phyloP scores from a whole-genome alignment of 1,284 basidiomycete species.

The Lentinula novae-zelandiae region DNA sequence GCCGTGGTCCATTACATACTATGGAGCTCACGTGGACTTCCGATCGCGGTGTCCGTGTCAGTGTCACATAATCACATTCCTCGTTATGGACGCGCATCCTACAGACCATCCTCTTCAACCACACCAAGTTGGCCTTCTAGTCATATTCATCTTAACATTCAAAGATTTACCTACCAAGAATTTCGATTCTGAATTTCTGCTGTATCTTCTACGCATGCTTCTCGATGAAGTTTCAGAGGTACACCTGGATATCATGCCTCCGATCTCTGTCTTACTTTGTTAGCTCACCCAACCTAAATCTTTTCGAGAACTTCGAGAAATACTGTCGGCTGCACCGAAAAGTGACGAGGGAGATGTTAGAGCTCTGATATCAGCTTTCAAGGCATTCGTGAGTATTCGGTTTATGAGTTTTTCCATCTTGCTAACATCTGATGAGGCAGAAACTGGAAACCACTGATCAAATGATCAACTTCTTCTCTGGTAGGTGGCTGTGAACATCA shows the following conservation, averaged over 20 bases:
- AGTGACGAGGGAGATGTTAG: constrained; percentile 1
- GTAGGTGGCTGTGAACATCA: constrained; percentile 35
- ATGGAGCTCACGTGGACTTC: too few relatives aligned
- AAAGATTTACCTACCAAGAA: constrained; percentile 48
- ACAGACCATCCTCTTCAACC: constrained; percentile 62
- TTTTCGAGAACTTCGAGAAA: background rate
- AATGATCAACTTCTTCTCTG: constrained; percentile 60
- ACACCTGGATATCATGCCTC: constrained; percentile 8
- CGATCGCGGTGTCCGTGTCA: too few relatives aligned
- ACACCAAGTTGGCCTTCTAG: constrained; percentile 68
- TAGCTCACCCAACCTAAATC: constrained; percentile 14
- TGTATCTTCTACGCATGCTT: constrained; percentile 60
- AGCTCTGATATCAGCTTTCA: constrained; percentile 5
- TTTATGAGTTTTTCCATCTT: background rate
- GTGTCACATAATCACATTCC: too few relatives aligned
- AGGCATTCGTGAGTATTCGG: constrained; percentile 16
- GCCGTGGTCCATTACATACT: too few relatives aligned
- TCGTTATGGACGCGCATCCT: constrained; percentile 26
- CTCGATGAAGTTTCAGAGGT: constrained; percentile 58
- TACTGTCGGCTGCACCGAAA: background rate
- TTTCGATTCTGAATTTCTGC: constrained; percentile 54
- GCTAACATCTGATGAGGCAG: constrained; percentile 32
- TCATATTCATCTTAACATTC: constrained; percentile 56
- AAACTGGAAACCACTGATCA: constrained; percentile 52
- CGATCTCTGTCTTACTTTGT: background rate